A percentile compares a stretch with the other conserved stretches of the same genome.
phyloP scores from a whole-genome alignment of 305 asterid species.

The Solanum chacoense region DNA sequence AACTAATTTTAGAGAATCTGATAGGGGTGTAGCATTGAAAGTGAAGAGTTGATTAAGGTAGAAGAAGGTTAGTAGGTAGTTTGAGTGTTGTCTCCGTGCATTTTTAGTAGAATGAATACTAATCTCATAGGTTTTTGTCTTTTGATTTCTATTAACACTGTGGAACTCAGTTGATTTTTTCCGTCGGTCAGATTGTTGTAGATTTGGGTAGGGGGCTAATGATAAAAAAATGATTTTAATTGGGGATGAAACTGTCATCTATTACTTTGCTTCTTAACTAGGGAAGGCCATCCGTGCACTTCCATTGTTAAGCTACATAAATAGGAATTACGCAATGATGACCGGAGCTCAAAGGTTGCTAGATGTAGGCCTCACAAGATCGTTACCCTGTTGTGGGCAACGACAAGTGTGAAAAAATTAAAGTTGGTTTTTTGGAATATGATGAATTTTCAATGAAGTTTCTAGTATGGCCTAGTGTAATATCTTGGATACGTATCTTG shows the following conservation, averaged over 20 bases:
- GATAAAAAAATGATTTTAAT: not conserved
- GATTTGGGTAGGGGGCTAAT: not conserved
- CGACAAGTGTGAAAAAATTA: no score
- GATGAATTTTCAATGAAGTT: not conserved
- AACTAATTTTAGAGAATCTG: not conserved
- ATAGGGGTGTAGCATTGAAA: not conserved
- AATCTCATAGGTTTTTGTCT: not conserved
- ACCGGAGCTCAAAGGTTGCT: not conserved
- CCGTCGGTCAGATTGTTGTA: not conserved
- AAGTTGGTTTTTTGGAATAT: not conserved
- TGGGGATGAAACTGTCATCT: not conserved
- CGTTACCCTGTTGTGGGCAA: not conserved
- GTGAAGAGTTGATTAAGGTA: not conserved
- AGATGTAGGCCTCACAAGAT: not conserved
- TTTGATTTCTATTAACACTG: not conserved
- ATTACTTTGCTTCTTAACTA: not conserved
- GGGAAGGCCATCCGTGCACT: not conserved
- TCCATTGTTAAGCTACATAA: not conserved
- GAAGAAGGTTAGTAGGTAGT: not conserved
- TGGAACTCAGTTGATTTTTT: not conserved
- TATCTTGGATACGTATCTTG: not conserved
- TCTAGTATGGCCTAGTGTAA: not conserved
- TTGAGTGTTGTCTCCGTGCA: not conserved
- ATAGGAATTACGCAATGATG: not conserved
- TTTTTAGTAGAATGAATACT: not conserved